Conservation (phyloP, 331 rosid species). For the Quercus lobata region DNA sequence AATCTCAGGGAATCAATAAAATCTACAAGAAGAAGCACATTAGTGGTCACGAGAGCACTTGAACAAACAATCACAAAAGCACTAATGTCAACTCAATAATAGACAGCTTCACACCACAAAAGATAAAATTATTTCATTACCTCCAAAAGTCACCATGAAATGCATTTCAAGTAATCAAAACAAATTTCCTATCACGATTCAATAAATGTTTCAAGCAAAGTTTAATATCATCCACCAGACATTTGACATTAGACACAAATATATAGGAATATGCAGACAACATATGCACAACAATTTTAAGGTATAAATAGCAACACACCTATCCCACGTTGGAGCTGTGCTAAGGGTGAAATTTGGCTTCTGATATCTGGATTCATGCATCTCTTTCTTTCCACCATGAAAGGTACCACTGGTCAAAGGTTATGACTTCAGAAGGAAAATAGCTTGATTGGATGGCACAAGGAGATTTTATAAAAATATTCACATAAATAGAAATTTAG, state of each 20-base stretch:
- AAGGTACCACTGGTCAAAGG: slow-evolving; percentile 57
- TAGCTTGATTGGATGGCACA: slow-evolving; percentile 37
- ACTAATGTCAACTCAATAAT: too few relatives aligned
- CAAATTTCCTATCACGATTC: neutral
- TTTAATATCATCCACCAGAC: neutral
- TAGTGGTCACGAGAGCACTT: too few relatives aligned
- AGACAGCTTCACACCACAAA: too few relatives aligned
- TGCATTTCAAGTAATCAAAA: neutral
- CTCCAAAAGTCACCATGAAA: neutral
- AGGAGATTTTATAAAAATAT: neutral
- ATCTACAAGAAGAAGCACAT: too few relatives aligned
- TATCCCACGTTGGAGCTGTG: slow-evolving; percentile 93
- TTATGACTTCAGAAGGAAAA: slow-evolving; percentile 72
- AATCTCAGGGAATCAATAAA: too few relatives aligned
- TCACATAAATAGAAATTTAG: neutral
- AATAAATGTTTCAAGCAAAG: neutral
- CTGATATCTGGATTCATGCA: slow-evolving; percentile 52
- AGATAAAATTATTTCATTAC: neutral
- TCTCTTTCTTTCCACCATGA: slow-evolving; percentile 64
- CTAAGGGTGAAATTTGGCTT: slow-evolving; percentile 58
- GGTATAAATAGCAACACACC: slow-evolving; percentile 47
- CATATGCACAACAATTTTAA: neutral
- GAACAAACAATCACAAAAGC: too few relatives aligned
- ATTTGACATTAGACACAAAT: neutral
- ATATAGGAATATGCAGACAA: neutral